Conservation (phyloP, 306 rosid genomes). For the Adenanthera pavonina region DNA sequence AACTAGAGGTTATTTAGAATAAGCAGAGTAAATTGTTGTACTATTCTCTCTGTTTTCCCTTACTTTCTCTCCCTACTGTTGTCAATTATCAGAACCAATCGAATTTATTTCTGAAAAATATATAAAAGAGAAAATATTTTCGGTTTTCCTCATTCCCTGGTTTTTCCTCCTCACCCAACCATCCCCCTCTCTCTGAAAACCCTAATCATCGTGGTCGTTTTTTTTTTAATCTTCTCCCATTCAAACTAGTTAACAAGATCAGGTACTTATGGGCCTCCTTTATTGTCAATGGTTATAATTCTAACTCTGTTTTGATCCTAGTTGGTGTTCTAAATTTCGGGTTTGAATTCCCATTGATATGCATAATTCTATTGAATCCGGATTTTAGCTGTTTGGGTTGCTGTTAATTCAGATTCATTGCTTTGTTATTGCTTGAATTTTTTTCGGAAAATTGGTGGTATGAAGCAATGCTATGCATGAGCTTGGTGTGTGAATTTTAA, state of each 20-base stretch:
- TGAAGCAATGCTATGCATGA: slow-evolving; percentile 42
- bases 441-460: background rate
- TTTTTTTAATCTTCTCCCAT: slow-evolving; percentile 34
- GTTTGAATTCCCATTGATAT: slow-evolving; percentile 37
- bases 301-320: slow-evolving; percentile 32
- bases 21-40: slow-evolving; percentile 2
- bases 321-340: background rate
- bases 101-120: slow-evolving; percentile 24
- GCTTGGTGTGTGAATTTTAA: slow-evolving; percentile 25
- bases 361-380: slow-evolving; percentile 41
- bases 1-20: background rate
- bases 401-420: slow-evolving; percentile 19
- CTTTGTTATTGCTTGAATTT: slow-evolving; percentile 26
- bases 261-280: slow-evolving; percentile 54
- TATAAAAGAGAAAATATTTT: slow-evolving; percentile 7
- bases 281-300: slow-evolving; percentile 23
- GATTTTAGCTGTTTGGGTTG: slow-evolving; percentile 34
- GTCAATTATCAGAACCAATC: slow-evolving; percentile 33
- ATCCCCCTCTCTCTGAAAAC: slow-evolving; percentile 47
- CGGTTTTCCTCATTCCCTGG: slow-evolving; percentile 42
- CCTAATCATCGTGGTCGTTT: slow-evolving; percentile 59
- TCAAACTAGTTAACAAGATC: slow-evolving; percentile 46
- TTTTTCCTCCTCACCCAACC: slow-evolving; percentile 43
- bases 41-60: no score
- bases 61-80: no score